phyloP scores from a whole-genome alignment of 1,139 yeast species.

The Blastobotrys petasosporus region DNA sequence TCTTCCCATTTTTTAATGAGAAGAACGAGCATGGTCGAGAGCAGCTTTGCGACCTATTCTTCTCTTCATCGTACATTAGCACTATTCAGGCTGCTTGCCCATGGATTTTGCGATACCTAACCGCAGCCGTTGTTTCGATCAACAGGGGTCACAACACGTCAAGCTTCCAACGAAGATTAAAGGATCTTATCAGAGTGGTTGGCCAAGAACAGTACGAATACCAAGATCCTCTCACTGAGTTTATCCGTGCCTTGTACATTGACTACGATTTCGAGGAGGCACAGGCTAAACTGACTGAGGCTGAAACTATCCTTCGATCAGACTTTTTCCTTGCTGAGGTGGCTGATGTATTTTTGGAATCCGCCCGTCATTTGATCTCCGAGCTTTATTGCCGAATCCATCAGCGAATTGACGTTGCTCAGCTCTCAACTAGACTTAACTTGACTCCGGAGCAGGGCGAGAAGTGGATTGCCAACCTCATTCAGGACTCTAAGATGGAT shows the following conservation, averaged over 20 bases:
- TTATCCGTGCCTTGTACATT: slow-evolving; percentile 48
- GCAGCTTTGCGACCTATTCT: slow-evolving; percentile 47
- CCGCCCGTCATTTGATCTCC: slow-evolving; percentile 45
- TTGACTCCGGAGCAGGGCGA: slow-evolving; percentile 43
- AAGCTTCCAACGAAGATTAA: slow-evolving; percentile 45
- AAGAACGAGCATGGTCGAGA: slow-evolving; percentile 40
- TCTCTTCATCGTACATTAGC: slow-evolving; percentile 52
- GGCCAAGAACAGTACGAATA: slow-evolving; percentile 57
- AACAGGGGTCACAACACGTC: slow-evolving; percentile 34
- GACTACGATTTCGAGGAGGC: slow-evolving; percentile 53
- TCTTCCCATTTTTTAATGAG: slow-evolving; percentile 52
- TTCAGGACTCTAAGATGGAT: slow-evolving; percentile 45
- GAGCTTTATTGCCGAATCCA: slow-evolving; percentile 52
- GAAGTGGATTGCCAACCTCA: slow-evolving; percentile 45
- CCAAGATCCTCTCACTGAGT: slow-evolving; percentile 53
- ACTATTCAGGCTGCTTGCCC: slow-evolving; percentile 64
- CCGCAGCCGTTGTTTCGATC: slow-evolving; percentile 48
- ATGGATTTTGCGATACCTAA: slow-evolving; percentile 56
- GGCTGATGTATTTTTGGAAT: slow-evolving; percentile 40
- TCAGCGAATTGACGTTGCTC: slow-evolving; percentile 41
- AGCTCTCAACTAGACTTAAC: slow-evolving; percentile 41
- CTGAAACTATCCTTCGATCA: slow-evolving; percentile 42
- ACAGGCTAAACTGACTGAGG: slow-evolving; percentile 41
- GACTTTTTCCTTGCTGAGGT: slow-evolving; percentile 50
- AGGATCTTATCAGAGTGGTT: slow-evolving; percentile 50